Percentiles rank a stretch among this genome's conserved stretches.
Conservation (phyloP, 331 rosid species). For the Dryas integrifolia region DNA sequence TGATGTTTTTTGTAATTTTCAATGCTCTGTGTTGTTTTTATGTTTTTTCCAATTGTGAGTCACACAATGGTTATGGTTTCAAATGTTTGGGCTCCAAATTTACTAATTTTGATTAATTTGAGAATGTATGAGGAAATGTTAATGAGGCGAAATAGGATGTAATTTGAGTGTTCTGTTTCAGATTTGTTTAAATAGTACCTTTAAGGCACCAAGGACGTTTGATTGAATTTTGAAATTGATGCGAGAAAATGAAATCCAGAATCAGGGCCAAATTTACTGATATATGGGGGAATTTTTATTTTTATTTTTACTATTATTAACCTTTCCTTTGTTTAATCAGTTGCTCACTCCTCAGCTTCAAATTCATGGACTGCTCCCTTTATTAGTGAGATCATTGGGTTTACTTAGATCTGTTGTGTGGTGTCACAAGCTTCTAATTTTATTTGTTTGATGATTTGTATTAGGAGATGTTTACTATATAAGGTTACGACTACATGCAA, state of each 20-base stretch:
- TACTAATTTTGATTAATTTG: not conserved
- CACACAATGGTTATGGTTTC: too few relatives aligned
- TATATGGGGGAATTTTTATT: not conserved
- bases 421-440: constrained; percentile 19
- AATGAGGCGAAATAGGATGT: constrained; percentile 10
- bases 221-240: not conserved
- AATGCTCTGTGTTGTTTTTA: not conserved
- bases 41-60: not conserved
- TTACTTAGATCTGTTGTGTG: constrained; percentile 10
- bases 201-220: not conserved
- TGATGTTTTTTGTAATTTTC: not conserved
- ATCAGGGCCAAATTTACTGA: not conserved
- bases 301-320: not conserved
- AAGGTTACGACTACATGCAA: constrained; percentile 30
- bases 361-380: constrained; percentile 12
- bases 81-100: not conserved
- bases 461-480: constrained; percentile 26
- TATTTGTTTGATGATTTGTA: constrained; percentile 22
- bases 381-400: constrained; percentile 19
- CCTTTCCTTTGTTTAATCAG: constrained; percentile 5
- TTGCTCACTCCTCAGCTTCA: constrained; percentile 3
- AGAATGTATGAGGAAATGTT: not conserved
- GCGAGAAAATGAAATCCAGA: not conserved
- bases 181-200: not conserved
- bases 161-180: constrained; percentile 2